Percentiles rank a stretch among this genome's conserved stretches.
phyloP scores from a whole-genome alignment of 805 yeast species.

The Lipomyces spencermartinsiae region DNA sequence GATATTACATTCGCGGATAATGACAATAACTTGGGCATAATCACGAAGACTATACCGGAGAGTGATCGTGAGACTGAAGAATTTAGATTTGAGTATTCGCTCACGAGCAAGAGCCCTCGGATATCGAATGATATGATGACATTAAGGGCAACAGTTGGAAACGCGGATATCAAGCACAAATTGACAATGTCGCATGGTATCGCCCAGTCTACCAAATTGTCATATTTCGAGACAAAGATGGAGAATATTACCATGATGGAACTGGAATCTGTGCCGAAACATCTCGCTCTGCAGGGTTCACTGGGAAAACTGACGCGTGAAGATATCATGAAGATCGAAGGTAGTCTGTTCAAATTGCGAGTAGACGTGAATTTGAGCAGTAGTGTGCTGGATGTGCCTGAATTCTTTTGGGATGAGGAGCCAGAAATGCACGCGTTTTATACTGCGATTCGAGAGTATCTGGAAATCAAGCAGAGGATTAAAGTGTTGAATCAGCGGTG shows the following conservation, averaged over 20 bases:
- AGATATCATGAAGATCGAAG: slow-evolving; percentile 85
- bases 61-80: slow-evolving; percentile 94
- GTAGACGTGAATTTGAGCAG: slow-evolving; percentile 94
- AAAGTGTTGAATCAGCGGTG: slow-evolving; percentile 93
- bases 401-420: slow-evolving; percentile 92
- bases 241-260: slow-evolving; percentile 54
- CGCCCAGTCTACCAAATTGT: slow-evolving; percentile 92
- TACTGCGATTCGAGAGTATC: slow-evolving; percentile 84
- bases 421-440: slow-evolving; percentile 95
- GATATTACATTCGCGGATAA: slow-evolving; percentile 75
- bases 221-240: slow-evolving; percentile 90
- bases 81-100: slow-evolving; percentile 71
- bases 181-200: slow-evolving; percentile 94
- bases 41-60: slow-evolving; percentile 74
- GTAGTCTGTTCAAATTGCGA: slow-evolving; percentile 84
- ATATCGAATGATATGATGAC: slow-evolving; percentile 92
- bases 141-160: slow-evolving; percentile 56
- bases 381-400: slow-evolving; percentile 92
- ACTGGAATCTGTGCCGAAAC: slow-evolving; percentile 81
- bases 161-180: slow-evolving; percentile 80
- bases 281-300: slow-evolving; percentile 87
- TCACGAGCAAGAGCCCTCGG: slow-evolving; percentile 53
- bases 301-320: slow-evolving; percentile 77
- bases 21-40: slow-evolving; percentile 37
- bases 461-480: slow-evolving; percentile 94